Conservation (phyloP, 1,139 yeast species). For the Kurtzmaniella quercitrusa region DNA sequence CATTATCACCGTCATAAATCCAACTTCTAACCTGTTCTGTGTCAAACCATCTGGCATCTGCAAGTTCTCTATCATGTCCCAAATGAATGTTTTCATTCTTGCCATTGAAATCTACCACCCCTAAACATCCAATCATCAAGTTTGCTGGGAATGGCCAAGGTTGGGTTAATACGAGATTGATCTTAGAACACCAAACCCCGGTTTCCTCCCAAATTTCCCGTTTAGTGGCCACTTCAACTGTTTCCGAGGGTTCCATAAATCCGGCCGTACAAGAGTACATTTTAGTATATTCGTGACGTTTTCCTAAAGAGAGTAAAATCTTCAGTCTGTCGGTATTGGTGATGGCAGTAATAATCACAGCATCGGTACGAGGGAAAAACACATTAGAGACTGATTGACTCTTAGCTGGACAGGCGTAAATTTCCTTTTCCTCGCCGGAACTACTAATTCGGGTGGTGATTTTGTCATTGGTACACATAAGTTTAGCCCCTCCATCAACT, state of each 20-base stretch:
- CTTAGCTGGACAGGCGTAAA: conserved; percentile 48
- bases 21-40: conserved; percentile 46
- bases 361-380: conserved; percentile 89
- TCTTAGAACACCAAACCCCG: conserved; percentile 65
- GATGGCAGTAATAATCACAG: conserved; percentile 79
- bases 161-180: conserved; percentile 65
- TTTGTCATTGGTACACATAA: conserved; percentile 49
- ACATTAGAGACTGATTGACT: conserved; percentile 53
- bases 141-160: conserved; percentile 98
- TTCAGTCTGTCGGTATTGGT: conserved; percentile 58
- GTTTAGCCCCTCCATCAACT: conserved; percentile 78
- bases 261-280: conserved; percentile 91
- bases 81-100: conserved; percentile 57
- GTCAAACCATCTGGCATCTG: conserved; percentile 83
- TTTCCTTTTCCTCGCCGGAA: conserved; percentile 6
- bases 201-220: conserved; percentile 96
- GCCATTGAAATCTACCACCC: conserved; percentile 62
- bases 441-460: conserved; percentile 17
- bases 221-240: conserved; percentile 81
- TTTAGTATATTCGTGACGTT: conserved; percentile 43
- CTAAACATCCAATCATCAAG: conserved; percentile 90
- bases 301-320: conserved; percentile 68
- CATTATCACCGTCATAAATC: conserved; percentile 24
- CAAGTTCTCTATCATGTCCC: conserved; percentile 80
- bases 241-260: conserved; percentile 91